phyloP scores from a whole-genome alignment of 306 rosid genomes.

The Vigna trinervia region DNA sequence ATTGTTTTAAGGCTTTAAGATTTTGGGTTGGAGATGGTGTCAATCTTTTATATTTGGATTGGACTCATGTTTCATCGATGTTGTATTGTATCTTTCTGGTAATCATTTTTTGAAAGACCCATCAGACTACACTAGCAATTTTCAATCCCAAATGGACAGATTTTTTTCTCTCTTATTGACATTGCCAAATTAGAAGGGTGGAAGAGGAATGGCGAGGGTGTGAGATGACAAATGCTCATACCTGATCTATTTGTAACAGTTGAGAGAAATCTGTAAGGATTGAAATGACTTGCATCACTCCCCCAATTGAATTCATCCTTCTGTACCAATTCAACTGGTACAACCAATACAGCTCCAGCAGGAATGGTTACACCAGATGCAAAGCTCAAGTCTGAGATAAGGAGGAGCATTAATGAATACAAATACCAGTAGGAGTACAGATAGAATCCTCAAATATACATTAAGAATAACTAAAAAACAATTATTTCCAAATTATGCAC shows the following conservation, averaged over 20 bases:
- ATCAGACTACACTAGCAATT: conserved; percentile 15
- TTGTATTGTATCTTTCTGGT: too few species aligned
- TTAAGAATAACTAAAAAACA: too few species aligned
- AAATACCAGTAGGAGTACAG: neutral
- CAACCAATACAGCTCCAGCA: conserved; percentile 73
- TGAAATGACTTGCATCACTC: conserved; percentile 66
- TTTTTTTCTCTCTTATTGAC: neutral
- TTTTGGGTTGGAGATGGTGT: too few species aligned
- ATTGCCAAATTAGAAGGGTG: neutral
- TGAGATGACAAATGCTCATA: conserved; percentile 24
- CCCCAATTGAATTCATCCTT: conserved; percentile 81
- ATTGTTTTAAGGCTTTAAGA: too few species aligned
- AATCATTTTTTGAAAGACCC: too few species aligned
- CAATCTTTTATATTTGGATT: too few species aligned
- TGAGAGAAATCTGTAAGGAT: conserved; percentile 76
- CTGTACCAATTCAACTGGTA: conserved; percentile 73
- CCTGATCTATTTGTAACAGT: conserved; percentile 51
- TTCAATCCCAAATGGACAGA: neutral
- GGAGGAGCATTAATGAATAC: conserved; percentile 40
- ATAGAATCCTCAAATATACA: conserved; percentile 14
- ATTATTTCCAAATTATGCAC: too few species aligned
- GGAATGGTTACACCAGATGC: conserved; percentile 71
- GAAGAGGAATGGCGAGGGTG: too few species aligned
- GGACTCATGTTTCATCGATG: too few species aligned
- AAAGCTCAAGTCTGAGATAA: conserved; percentile 60